Evolutionary conservation across 768 basidiomycete genomes (phyloP), one percentile per base, ranked within the genome.

Genomic region (Pleurotus djamor): DNA sequence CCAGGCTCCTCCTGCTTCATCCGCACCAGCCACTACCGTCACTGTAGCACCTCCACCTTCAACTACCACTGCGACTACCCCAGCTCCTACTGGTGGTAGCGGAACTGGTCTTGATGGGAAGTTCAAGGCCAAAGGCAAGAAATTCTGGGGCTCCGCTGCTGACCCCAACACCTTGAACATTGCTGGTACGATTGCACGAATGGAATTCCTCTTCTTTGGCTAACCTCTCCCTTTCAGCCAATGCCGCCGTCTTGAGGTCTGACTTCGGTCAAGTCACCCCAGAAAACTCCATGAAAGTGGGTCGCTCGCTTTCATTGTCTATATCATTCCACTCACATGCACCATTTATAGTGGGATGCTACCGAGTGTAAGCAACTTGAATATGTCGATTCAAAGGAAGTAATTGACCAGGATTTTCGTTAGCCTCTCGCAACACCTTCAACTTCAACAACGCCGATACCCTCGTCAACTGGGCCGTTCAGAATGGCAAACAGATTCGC

Each of bases 201-300:
- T 28, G 21, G 21, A 28, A 1, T 28, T 28, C 3, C 21, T 28
- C 21, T 28, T 28, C 21, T 28, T 28, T 3, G 21, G 21, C 21
- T 52, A 5, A 36, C 28, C 52, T 21, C 52, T 49, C 21, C 21
- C 45, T 35, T 14, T 32, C 44, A 71, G 74, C 69, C 47, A 76
- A 76, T 60, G 66, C 62, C 41, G 73, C 71, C 33, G 48, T 73
- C 49, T 61, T 78, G n/a, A 71, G 66, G 59, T 64, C 70, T 33
- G 72, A 78, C 49, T 78, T 78, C 45, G 77, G 78, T 28, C 69
- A 69, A n/a, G 72, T 78, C 34, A 78, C 78, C 3, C 76, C 77
- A 4, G 78, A 77, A 68, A 76, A 77, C 64, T 76, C 75, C 35
- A 77, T 79, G 77, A 79, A 76, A 72, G 76, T 71, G 57, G 17